A percentile compares a stretch with the other conserved stretches of the same genome.
Conservation (phyloP, 1,284 basidiomycete genomes). For the Rhodotorula mucilaginosa region DNA sequence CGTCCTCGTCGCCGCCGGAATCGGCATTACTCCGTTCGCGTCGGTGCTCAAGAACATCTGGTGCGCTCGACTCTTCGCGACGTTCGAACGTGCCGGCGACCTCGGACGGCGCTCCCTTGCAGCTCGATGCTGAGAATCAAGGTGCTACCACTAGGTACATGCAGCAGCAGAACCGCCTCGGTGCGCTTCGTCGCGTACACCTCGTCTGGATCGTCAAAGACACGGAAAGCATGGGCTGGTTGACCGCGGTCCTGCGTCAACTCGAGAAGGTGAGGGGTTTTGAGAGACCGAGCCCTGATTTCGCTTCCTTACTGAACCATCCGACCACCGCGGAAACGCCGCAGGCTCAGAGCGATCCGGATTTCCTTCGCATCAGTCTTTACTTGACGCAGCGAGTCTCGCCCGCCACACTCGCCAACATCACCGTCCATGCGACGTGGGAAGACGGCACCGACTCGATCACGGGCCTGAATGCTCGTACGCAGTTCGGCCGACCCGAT, state of each 20-base stretch:
- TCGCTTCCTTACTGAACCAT: too few relatives aligned
- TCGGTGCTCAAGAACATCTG: conserved; percentile 89
- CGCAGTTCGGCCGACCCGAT: conserved; percentile 82
- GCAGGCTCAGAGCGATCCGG: conserved; percentile 53
- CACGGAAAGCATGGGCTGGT: conserved; percentile 80
- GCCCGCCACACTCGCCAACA: conserved; percentile 84
- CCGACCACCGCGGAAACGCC: neutral
- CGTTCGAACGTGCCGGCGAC: too few relatives aligned
- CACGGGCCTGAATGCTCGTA: conserved; percentile 75
- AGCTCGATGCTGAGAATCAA: too few relatives aligned
- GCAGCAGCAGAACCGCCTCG: conserved; percentile 70
- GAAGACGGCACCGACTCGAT: conserved; percentile 56
- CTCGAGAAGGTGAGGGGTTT: conserved; percentile 73
- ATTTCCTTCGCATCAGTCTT: conserved; percentile 83
- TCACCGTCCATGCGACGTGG: conserved; percentile 63
- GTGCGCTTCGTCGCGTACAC: conserved; percentile 75
- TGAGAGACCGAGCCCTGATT: accelerated
- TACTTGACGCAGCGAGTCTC: conserved; percentile 82
- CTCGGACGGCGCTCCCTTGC: too few relatives aligned
- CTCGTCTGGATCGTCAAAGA: conserved; percentile 68
- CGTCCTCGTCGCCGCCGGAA: conserved; percentile 80
- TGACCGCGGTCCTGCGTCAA: conserved; percentile 77
- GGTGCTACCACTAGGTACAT: conserved; percentile 56
- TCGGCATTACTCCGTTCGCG: conserved; percentile 80
- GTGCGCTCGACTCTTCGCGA: conserved; percentile 46